Evolutionary conservation across 1,284 basidiomycete species (phyloP), one percentile per base, ranked within the genome.

Genomic region (Cryptococcus depauperatus): DNA sequence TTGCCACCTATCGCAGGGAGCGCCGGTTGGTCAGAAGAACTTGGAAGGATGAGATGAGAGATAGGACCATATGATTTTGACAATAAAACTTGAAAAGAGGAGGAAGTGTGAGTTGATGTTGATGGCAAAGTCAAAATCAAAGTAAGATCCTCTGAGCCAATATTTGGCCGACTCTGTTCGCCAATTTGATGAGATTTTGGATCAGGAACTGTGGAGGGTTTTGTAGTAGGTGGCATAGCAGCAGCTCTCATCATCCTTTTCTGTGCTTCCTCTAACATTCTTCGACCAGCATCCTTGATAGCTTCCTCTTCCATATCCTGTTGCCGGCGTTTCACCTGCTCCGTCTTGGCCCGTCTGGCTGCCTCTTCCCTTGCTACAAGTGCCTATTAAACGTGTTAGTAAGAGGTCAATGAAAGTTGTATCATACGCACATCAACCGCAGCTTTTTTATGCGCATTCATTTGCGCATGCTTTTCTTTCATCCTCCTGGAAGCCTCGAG

Each of bases 341-440:
- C 82, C 41, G 78, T 57, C 48, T 78, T 77, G 1, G 80, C 76
- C 63, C 81, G 82, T 72, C 89, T 90, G 64, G 84, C 82, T 7
- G 78, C 82, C 30, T 81, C 78, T 60, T 95, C 91, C 21, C 84
- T 76, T 50, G 81, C 81, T 58, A 89, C 84, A 14, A 95, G 76
- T 52, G 92, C 91, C 48, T 87, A 43, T 2, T 35, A 19, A 11
- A 35, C 10, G 16, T 7, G 21, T 37, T 33, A 33, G 43, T 22
- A 10, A 4, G 13, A 23, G 37, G 22, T 21, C 2, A 23, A 18
- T 9, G 23, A 19, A 35, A 35, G 35, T 22, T 13, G 21, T 30
- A 23, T 37, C 18, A 6, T 8, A 62, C 67, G 58, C 44, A 69
- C 69, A 46, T 71, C 83, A 10, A 91, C 79, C 60, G 91, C 75